phyloP scores from a whole-genome alignment of 768 basidiomycete genomes.

The Tulasnella sp. region DNA sequence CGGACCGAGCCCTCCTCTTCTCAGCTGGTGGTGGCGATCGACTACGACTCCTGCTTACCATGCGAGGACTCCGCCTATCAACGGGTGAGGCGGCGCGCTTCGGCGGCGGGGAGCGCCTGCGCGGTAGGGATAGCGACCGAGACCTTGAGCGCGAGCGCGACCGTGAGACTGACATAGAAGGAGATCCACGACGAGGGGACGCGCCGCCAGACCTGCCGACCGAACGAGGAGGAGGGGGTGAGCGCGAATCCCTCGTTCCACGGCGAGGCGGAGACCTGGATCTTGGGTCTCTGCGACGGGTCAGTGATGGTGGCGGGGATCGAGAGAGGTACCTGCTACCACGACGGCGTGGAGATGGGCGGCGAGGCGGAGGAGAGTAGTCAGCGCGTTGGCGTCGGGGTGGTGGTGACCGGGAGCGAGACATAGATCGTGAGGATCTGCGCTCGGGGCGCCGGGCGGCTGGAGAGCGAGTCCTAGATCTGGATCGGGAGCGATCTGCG shows the following conservation, averaged over 20 bases:
- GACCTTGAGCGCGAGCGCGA: slow-evolving; percentile 6
- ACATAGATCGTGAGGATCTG: slow-evolving; percentile 28
- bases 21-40: not conserved
- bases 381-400: slow-evolving; percentile 16
- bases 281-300: slow-evolving; percentile 16
- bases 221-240: slow-evolving; percentile 25
- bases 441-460: slow-evolving; percentile 17
- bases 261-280: slow-evolving; percentile 20
- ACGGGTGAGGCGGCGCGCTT: no score
- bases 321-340: slow-evolving; percentile 17
- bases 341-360: slow-evolving; percentile 19
- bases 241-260: slow-evolving; percentile 22
- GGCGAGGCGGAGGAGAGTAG: not conserved
- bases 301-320: slow-evolving; percentile 17
- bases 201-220: slow-evolving; percentile 12
- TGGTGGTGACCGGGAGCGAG: slow-evolving; percentile 21
- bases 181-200: slow-evolving; percentile 19
- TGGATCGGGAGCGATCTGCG: not conserved
- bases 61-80: no score
- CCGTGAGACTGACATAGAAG: not conserved
- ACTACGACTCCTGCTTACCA: not conserved
- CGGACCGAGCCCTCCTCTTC: not conserved
- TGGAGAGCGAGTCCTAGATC: slow-evolving; percentile 10
- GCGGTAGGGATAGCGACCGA: slow-evolving; percentile 16
- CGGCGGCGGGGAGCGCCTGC: slow-evolving; percentile 2